phyloP scores from a whole-genome alignment of 2,329 filamentous ascomycete genomes.

The Hirsutella rhossiliensis region DNA sequence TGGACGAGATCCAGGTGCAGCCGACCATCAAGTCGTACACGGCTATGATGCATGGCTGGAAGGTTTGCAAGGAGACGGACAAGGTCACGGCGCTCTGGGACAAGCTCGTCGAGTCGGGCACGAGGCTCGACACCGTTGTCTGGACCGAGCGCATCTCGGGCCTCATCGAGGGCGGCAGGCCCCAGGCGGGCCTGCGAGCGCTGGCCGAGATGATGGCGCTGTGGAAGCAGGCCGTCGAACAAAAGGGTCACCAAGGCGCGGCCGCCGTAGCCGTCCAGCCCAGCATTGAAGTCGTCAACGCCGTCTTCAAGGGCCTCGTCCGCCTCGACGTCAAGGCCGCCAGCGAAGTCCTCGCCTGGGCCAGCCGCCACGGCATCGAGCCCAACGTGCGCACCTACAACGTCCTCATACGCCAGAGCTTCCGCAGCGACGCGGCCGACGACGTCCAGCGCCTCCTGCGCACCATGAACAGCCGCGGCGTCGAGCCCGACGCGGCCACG shows the following conservation, averaged over 20 bases:
- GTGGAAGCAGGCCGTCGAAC: conserved; percentile 36
- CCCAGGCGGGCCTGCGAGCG: conserved; percentile 46
- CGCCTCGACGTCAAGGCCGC: conserved; percentile 35
- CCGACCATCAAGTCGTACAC: conserved; percentile 59
- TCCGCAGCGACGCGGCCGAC: conserved; percentile 33
- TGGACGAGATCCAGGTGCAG: conserved; percentile 34
- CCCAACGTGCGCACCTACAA: conserved; percentile 55
- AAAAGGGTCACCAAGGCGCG: conserved; percentile 11
- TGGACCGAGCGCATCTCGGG: conserved; percentile 63
- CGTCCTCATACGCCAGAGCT: conserved; percentile 49
- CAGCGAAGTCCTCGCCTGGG: conserved; percentile 45
- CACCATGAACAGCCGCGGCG: conserved; percentile 42
- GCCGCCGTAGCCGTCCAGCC: conserved; percentile 40
- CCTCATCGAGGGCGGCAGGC: conserved; percentile 43
- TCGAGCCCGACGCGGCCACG: conserved; percentile 54
- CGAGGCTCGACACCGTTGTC: conserved; percentile 48
- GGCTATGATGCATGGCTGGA: conserved; percentile 60
- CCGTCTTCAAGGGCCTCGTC: conserved; percentile 53
- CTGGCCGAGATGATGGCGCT: conserved; percentile 52
- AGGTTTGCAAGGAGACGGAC: conserved; percentile 41
- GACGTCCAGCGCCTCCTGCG: conserved; percentile 41
- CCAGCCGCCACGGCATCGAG: conserved; percentile 38
- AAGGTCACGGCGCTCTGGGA: conserved; percentile 57
- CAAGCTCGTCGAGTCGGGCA: conserved; percentile 43
- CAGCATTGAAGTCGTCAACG: conserved; percentile 54